phyloP scores from a whole-genome alignment of 495 filamentous ascomycete species.

The Pseudotulostoma volvatum region DNA sequence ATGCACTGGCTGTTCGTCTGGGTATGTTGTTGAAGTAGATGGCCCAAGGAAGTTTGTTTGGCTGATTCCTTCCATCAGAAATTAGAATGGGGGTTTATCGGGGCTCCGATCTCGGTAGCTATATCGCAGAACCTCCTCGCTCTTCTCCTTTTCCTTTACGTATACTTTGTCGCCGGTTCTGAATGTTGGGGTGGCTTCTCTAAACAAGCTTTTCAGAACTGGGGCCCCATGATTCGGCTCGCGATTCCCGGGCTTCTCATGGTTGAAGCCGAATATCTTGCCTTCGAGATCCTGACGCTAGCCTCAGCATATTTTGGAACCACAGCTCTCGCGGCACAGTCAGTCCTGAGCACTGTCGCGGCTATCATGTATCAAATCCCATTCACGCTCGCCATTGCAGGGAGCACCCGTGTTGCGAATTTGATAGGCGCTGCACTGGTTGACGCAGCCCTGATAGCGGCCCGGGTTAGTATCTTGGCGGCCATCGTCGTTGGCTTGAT shows the following conservation, averaged over 20 bases:
- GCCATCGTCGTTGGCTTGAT: conserved; percentile 55
- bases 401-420: conserved; percentile 47
- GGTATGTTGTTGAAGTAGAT: conserved; percentile 23
- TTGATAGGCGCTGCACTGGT: conserved; percentile 53
- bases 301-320: conserved; percentile 55
- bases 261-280: conserved; percentile 82
- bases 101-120: conserved; percentile 69
- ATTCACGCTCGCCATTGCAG: conserved; percentile 46
- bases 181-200: conserved; percentile 76
- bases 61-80: too few relatives aligned
- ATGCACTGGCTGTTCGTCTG: conserved; percentile 66
- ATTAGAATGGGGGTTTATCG: conserved; percentile 63
- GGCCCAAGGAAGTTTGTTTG: too few relatives aligned
- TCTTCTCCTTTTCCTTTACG: conserved; percentile 54
- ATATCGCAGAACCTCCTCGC: conserved; percentile 75
- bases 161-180: conserved; percentile 35
- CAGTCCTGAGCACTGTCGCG: conserved; percentile 43
- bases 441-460: conserved; percentile 51
- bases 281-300: conserved; percentile 67
- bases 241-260: conserved; percentile 76
- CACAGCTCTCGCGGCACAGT: conserved; percentile 51
- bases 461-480: conserved; percentile 49
- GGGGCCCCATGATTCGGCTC: conserved; percentile 74
- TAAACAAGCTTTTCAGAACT: conserved; percentile 52
- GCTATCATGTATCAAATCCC: conserved; percentile 50